Base-by-base conservation (phyloP, 208 protist genomes). In the Leishmania guyanensis region DNA sequence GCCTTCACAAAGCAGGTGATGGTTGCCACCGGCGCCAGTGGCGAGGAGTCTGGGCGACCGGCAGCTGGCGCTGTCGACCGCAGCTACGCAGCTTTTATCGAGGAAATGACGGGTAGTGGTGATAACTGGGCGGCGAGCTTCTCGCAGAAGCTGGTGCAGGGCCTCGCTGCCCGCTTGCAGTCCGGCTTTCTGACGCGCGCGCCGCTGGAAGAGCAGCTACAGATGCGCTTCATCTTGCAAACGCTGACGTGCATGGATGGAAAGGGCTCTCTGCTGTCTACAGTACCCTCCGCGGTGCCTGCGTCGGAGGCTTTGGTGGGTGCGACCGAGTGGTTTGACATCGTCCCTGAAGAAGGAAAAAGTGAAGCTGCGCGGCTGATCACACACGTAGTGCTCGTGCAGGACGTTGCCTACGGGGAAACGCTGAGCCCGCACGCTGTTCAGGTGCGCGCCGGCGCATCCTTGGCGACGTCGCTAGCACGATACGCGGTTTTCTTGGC, bases 191-290 rank as follows among this genome's bases (percentile, higher is more conserved):
- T 95, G 20, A n/a, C 82, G 48, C 76, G 69, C 43, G 92, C 75
- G 16, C 53, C 84, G 9, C 70, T 93, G 9, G 90, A 89, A 54
- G 93, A 94, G 68, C 88, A 93, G 79, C 74, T 96, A 76, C 91
- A 95, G 82, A 92, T 96, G 87, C 93, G 93, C 77, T 81, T 95
- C 14, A 88, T 96, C 60, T 75, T 96, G 69, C 93, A 94, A 73
- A 82, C 92, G 33, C 87, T 96, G 72, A 86, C 86, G 14, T 75
- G 80, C 58, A 77, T 64, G 14, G 76, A 80, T 22, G 81, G 73
- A 22, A 68, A 79, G 8, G 68, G 85, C n/a, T 16, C 80, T 39
- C 56, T 26, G 36, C 39, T 79, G 50, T 29, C 76, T 71, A 53
- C 20, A 29, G 56, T 2, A 3, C 72, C 72, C 48, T 20, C 48